Percentiles rank a stretch among this genome's conserved stretches.
Evolutionary conservation across 495 filamentous ascomycete genomes (phyloP).

Genomic region (Articulospora tetracladia): DNA sequence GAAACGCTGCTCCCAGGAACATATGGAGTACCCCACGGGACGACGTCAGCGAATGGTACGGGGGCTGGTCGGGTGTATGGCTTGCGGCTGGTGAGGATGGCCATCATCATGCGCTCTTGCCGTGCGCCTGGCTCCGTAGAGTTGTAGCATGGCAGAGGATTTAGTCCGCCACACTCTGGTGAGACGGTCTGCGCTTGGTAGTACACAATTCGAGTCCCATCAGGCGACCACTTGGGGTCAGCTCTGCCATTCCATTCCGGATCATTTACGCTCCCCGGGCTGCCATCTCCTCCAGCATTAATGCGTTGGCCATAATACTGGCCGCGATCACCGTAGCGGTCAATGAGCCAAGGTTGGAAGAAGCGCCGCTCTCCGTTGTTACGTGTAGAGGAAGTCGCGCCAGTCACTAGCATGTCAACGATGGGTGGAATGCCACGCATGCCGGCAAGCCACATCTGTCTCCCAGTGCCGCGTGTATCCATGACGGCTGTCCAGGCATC

Average conservation of each 20-base stretch:
- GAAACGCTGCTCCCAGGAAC: constrained; percentile 15
- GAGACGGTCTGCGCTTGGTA: constrained; percentile 16
- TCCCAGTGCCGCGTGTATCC: constrained; percentile 21
- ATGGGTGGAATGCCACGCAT: constrained; percentile 29
- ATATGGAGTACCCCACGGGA: constrained; percentile 23
- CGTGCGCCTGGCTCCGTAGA: constrained; percentile 18
- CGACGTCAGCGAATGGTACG: constrained; percentile 3
- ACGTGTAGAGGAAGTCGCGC: constrained; percentile 17
- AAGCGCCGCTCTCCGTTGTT: constrained; percentile 28
- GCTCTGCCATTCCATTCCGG: constrained; percentile 28
- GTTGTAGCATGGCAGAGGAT: constrained; percentile 20
- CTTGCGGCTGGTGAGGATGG: constrained; percentile 22
- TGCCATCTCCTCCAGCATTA: constrained; percentile 24
- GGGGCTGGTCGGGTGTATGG: not conserved
- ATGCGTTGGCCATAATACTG: constrained; percentile 25
- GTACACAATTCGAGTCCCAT: constrained; percentile 23
- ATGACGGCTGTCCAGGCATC: constrained; percentile 23
- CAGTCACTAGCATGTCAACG: constrained; percentile 17
- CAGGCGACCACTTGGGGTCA: constrained; percentile 27
- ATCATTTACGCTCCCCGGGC: constrained; percentile 26
- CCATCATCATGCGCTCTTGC: constrained; percentile 16
- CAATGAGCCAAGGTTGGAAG: constrained; percentile 27
- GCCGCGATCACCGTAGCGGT: constrained; percentile 25
- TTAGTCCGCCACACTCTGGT: constrained; percentile 18
- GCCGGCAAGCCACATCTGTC: constrained; percentile 27